Evolutionary conservation across 1,284 basidiomycete genomes (phyloP).

Genomic region (Sanguinoderma infundibulare): DNA sequence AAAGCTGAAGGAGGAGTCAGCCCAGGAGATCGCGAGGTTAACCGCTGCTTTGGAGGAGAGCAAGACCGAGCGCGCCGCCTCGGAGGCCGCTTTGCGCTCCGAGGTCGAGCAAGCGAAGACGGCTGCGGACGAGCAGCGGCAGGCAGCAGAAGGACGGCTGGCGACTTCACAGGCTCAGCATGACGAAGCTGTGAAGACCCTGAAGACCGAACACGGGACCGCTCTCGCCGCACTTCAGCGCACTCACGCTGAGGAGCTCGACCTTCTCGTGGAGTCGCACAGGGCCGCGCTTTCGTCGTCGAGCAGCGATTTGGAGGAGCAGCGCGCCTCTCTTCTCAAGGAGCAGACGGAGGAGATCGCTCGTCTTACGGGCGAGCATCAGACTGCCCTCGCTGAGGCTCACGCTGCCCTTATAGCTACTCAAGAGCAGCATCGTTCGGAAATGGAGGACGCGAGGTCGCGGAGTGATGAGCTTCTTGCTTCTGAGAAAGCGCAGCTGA

Average conservation of each 20-base stretch:
- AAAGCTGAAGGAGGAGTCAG: conserved; percentile 55
- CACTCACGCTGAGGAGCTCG: conserved; percentile 57
- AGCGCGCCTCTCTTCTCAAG: conserved; percentile 34
- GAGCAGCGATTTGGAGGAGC: conserved; percentile 30
- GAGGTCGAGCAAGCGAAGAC: conserved; percentile 57
- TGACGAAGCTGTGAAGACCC: conserved; percentile 49
- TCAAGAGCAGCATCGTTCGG: conserved; percentile 49
- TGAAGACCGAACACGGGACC: conserved; percentile 43
- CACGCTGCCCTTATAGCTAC: conserved; percentile 47
- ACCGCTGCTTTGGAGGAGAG: conserved; percentile 48
- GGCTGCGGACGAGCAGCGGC: not conserved
- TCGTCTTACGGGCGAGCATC: conserved; percentile 50
- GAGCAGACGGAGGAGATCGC: conserved; percentile 46
- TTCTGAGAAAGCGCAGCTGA: conserved; percentile 47
- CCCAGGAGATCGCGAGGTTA: conserved; percentile 54
- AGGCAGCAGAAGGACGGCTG: conserved; percentile 39
- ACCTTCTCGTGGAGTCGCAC: conserved; percentile 51
- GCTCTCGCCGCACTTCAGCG: conserved; percentile 58
- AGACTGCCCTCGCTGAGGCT: conserved; percentile 46
- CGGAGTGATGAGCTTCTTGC: conserved; percentile 42
- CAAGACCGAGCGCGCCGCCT: conserved; percentile 47
- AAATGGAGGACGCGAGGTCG: conserved; percentile 45
- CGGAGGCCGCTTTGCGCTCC: conserved; percentile 45
- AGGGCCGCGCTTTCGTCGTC: conserved; percentile 39
- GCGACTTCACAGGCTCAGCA: conserved; percentile 49